phyloP scores from a whole-genome alignment of 768 basidiomycete genomes.

The Leccinum subgranulosum region DNA sequence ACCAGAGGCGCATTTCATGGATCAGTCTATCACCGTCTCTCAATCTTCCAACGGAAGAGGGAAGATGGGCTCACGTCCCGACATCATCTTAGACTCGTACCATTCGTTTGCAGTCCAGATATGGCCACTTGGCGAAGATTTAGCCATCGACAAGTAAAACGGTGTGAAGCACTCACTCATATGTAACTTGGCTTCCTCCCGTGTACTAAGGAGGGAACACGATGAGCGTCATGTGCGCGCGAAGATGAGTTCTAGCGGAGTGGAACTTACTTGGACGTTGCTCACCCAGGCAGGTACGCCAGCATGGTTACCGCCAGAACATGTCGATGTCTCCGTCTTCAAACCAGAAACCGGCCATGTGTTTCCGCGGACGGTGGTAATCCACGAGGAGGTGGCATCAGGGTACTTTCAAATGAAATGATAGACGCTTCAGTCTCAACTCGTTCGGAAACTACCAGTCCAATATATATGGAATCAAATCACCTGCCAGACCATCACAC shows the following conservation, averaged over 20 bases:
- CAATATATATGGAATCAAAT: background rate
- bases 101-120: constrained; percentile 52
- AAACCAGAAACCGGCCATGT: constrained; percentile 32
- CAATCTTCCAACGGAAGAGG: background rate
- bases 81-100: constrained; percentile 36
- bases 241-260: background rate
- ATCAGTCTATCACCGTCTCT: background rate
- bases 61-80: constrained; percentile 20
- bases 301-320: constrained; percentile 30
- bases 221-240: background rate
- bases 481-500: constrained; percentile 45
- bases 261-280: constrained; percentile 33
- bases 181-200: constrained; percentile 41
- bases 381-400: constrained; percentile 38
- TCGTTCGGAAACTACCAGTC: background rate
- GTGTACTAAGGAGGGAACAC: constrained; percentile 32
- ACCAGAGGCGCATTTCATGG: constrained; percentile 40
- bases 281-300: constrained; percentile 42
- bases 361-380: constrained; percentile 35
- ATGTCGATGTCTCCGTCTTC: background rate
- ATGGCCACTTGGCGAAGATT: constrained; percentile 33
- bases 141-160: too few species aligned
- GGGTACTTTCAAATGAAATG: constrained; percentile 31
- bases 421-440: background rate
- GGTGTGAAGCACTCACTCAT: constrained; percentile 29